These are phyloP conservation scores for Flaveria floridana DNA, from an alignment of 140 eudicot species.

Conservation along the genomic window DNA sequence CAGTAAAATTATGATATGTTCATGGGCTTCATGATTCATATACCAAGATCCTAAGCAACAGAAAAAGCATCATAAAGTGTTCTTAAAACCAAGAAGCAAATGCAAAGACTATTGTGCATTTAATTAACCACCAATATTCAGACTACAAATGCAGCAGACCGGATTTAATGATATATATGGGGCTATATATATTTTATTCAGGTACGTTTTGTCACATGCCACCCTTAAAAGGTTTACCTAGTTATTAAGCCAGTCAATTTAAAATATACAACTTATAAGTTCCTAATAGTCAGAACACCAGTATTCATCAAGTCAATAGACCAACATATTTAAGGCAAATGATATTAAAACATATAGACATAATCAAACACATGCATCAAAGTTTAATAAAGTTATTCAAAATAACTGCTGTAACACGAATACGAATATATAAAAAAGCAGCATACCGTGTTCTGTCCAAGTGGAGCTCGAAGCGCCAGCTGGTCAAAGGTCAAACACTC, in stretches of 20 bases:
- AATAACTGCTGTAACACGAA: background rate
- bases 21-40: no score
- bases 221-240: background rate
- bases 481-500: slow-evolving; percentile 78
- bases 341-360: background rate
- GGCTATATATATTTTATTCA: no score
- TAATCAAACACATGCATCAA: background rate
- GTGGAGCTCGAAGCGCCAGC: slow-evolving; percentile 72
- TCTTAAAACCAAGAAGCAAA: no score
- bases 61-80: no score
- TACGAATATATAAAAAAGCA: background rate
- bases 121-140: no score
- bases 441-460: slow-evolving; percentile 74
- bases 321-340: background rate
- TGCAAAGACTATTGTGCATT: no score
- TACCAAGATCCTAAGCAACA: no score
- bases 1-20: no score
- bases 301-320: background rate
- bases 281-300: background rate
- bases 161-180: background rate
- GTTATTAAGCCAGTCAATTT: background rate
- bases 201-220: background rate
- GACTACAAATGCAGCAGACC: background rate
- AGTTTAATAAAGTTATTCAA: background rate
- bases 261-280: background rate